These are phyloP conservation scores for Globisporangium cylindrosporum DNA, from an alignment of 352 stramenopile species.

Conservation along the genomic window DNA sequence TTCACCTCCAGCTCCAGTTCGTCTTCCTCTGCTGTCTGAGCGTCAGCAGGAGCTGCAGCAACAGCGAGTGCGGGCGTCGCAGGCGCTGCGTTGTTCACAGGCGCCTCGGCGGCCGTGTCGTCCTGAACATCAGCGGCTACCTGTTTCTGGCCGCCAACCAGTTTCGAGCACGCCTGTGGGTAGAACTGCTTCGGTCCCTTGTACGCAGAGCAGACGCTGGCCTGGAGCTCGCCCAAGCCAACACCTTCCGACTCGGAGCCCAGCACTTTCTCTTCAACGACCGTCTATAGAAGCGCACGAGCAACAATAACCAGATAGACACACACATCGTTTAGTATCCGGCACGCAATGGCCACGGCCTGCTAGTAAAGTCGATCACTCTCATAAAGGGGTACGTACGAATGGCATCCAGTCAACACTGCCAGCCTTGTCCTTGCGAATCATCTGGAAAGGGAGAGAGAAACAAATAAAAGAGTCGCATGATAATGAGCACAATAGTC, in stretches of 20 bases:
- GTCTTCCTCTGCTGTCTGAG: conserved; percentile 17
- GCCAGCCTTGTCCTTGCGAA: conserved; percentile 45
- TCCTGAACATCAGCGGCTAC: conserved; percentile 38
- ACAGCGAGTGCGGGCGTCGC: neutral
- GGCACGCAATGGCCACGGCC: neutral
- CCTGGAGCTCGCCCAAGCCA: conserved; percentile 54
- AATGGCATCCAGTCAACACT: conserved; percentile 75
- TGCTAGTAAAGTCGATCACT: neutral
- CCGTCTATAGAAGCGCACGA: conserved; percentile 32
- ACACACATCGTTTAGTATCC: neutral
- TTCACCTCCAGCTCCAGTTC: conserved; percentile 38
- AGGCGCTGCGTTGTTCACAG: conserved; percentile 2
- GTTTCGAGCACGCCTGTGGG: conserved; percentile 44
- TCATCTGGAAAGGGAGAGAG: conserved; percentile 36
- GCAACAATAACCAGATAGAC: neutral
- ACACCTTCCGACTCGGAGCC: conserved; percentile 58
- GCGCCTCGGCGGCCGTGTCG: conserved; percentile 14
- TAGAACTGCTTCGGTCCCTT: conserved; percentile 66
- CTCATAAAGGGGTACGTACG: conserved; percentile 27
- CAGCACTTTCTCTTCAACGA: conserved; percentile 57
- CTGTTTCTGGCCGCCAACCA: conserved; percentile 54
- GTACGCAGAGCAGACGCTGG: conserved; percentile 60
- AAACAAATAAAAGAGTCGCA: neutral
- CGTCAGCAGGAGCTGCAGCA: neutral
- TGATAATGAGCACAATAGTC: neutral